Evolutionary conservation across 169 alveolate species (phyloP), one percentile per base, ranked within the genome.

Genomic region (Babesia sp.): DNA sequence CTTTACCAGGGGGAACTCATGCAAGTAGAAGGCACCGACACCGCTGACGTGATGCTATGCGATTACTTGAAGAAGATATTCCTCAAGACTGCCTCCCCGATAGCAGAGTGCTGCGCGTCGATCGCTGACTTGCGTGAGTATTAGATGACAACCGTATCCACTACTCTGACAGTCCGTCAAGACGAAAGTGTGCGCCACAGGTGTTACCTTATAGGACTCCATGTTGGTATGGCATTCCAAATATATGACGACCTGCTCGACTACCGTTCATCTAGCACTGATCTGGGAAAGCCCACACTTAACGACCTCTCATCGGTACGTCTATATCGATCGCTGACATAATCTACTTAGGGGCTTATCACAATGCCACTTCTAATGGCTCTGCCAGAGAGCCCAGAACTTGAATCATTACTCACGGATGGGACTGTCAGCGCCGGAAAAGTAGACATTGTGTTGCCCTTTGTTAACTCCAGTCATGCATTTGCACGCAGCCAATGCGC

Each of bases 141-240:
- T n/a, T 8, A 39, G 1, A 18, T 37, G 34, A 34, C 33, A n/a
- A 12, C 2, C 20, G 6, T 14, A 16, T 56, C 11, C 12, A 1
- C 7, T 55, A 55, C 5, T n/a, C 28, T 1, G 42, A 60, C 72
- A 55, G 82, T 58, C 20, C 20, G 45, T 12, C 54, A 67, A 59
- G 85, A 81, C 64, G 84, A 64, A 26, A 58, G 50, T 22, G 37
- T 73, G 7, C 57, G 59, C 46, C 80, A 87, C 42, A 61, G 71
- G 42, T 83, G 89, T 33, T 84, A 83, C 79, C 74, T 88, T 24
- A 55, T 93, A 45, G 97, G 97, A n/a, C 83, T 90, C 36, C 91
- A 85, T 67, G 86, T 93, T 39, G 97, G 97, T 34, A 82, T 93
- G 90, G 94, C 96, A 11, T 93, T 93, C 86, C 96, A 93, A 59